Percentiles rank a stretch among this genome's conserved stretches.
Evolutionary conservation across 371 early-diverging fungal species (phyloP).

Genomic region (Circinella umbellata): DNA sequence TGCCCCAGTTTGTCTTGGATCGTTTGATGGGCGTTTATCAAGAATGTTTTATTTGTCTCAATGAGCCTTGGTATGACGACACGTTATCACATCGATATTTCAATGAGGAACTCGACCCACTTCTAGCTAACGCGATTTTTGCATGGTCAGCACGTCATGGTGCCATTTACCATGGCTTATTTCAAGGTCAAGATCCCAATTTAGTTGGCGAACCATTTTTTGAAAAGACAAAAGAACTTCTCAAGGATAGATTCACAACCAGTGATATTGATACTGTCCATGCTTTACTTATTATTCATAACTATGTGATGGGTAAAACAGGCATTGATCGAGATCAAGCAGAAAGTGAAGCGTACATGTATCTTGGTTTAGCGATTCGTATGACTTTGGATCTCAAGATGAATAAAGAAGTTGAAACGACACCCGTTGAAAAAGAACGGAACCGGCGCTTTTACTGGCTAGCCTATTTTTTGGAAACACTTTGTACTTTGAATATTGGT

Average conservation of each 20-base stretch:
- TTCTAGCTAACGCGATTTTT: constrained; percentile 40
- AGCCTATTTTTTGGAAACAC: constrained; percentile 40
- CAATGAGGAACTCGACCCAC: constrained; percentile 18
- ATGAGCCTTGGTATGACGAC: constrained; percentile 16
- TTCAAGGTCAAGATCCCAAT: constrained; percentile 51
- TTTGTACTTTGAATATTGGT: constrained; percentile 9
- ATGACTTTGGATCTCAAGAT: constrained; percentile 48
- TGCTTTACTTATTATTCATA: constrained; percentile 48
- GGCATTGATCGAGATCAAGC: constrained; percentile 16
- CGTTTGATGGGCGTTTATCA: constrained; percentile 26
- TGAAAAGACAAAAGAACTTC: constrained; percentile 31
- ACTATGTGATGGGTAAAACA: constrained; percentile 46
- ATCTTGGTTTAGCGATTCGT: constrained; percentile 51
- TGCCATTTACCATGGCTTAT: constrained; percentile 47
- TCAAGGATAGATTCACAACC: constrained; percentile 38
- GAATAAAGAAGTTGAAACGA: constrained; percentile 12
- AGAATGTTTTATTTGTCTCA: constrained; percentile 32
- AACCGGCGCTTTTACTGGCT: constrained; percentile 41
- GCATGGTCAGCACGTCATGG: constrained; percentile 56
- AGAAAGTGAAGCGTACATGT: constrained; percentile 52
- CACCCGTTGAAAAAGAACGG: constrained; percentile 23
- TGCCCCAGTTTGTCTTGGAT: constrained; percentile 8
- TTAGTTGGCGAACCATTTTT: constrained; percentile 47
- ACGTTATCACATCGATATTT: constrained; percentile 13
- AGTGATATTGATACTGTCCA: constrained; percentile 43